A percentile compares a stretch with the other conserved stretches of the same genome.
phyloP scores from a whole-genome alignment of 371 early-diverging fungal genomes.

The Mortierella polycephala region DNA sequence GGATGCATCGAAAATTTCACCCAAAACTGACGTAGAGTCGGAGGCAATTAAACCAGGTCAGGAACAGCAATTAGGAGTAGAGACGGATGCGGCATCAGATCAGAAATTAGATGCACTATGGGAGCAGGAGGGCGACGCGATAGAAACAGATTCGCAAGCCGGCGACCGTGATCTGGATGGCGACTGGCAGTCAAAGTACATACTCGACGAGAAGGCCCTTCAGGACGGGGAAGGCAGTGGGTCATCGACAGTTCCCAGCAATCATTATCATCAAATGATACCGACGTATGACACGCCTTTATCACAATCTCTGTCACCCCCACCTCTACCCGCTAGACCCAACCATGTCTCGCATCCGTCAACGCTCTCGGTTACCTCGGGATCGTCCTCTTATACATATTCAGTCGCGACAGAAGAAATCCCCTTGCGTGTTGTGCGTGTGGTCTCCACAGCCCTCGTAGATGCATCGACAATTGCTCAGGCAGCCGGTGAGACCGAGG shows the following conservation, averaged over 20 bases:
- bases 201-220: slow-evolving; percentile 24
- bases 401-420: slow-evolving; percentile 51
- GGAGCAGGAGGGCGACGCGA: slow-evolving; percentile 24
- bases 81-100: neutral
- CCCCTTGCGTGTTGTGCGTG: slow-evolving; percentile 46
- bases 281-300: no score
- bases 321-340: neutral
- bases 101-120: slow-evolving; percentile 3
- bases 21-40: no score
- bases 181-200: slow-evolving; percentile 2
- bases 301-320: slow-evolving; percentile 2
- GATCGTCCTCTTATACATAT: slow-evolving; percentile 8
- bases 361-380: neutral
- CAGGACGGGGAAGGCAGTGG: slow-evolving; percentile 16
- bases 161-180: neutral
- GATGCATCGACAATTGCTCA: slow-evolving; percentile 52
- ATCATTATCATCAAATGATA: no score
- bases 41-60: neutral
- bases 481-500: slow-evolving; percentile 46
- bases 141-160: slow-evolving; percentile 5
- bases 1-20: neutral
- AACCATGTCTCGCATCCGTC: neutral
- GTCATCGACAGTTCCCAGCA: slow-evolving; percentile 4
- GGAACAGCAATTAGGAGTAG: neutral
- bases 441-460: slow-evolving; percentile 41